Evolutionary conservation across 495 filamentous ascomycete species (phyloP).

Genomic region (Penicillium salamii): DNA sequence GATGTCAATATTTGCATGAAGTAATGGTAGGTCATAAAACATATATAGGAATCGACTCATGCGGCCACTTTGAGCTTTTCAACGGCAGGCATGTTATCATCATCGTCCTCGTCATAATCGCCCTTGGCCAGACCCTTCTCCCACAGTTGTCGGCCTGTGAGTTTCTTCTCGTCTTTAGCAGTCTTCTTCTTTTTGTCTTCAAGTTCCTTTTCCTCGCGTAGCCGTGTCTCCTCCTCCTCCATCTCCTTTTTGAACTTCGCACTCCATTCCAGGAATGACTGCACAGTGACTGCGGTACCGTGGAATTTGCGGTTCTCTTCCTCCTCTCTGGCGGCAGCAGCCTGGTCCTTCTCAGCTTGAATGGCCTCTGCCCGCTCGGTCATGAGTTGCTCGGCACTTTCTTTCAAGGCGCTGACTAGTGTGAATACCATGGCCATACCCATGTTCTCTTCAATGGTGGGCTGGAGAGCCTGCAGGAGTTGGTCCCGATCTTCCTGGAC

Average conservation of each 20-base stretch:
- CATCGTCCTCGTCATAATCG: conserved; percentile 68
- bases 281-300: conserved; percentile 79
- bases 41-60: conserved; percentile 24
- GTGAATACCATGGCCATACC: conserved; percentile 99
- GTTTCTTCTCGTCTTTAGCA: conserved; percentile 55
- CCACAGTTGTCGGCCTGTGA: conserved; percentile 84
- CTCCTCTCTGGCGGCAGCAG: conserved; percentile 68
- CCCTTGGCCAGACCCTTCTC: conserved; percentile 72
- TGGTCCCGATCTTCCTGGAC: conserved; percentile 65
- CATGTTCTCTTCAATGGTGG: conserved; percentile 80
- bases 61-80: conserved; percentile 67
- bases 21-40: conserved; percentile 12
- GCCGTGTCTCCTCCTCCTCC: conserved; percentile 61
- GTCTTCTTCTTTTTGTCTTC: conserved; percentile 71
- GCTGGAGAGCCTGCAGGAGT: conserved; percentile 65
- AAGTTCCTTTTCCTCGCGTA: conserved; percentile 67
- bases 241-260: conserved; percentile 74
- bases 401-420: conserved; percentile 80
- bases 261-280: conserved; percentile 82
- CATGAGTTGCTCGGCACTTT: conserved; percentile 79
- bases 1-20: conserved; percentile 13
- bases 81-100: conserved; percentile 55
- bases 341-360: conserved; percentile 60
- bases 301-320: conserved; percentile 97
- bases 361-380: conserved; percentile 61